Evolutionary conservation across 2,329 filamentous ascomycete genomes (phyloP).

Genomic region (Emmonsiellopsis sp.): DNA sequence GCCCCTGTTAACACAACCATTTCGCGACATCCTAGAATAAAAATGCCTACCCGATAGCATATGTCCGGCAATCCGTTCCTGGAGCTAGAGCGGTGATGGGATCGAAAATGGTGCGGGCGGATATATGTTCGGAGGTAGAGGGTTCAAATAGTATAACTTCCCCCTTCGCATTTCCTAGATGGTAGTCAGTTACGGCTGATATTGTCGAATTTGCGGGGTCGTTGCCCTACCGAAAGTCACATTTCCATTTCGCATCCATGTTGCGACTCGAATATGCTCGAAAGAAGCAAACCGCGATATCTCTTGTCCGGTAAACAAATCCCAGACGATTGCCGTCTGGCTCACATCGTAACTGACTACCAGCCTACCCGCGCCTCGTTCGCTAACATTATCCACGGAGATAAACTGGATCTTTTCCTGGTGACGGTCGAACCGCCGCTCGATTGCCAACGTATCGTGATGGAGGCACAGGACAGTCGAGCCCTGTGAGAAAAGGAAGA

Average conservation of each 20-base stretch:
- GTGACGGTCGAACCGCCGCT: conserved; percentile 76
- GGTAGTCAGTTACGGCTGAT: conserved; percentile 11
- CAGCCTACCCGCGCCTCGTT: conserved; percentile 70
- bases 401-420: conserved; percentile 74
- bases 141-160: conserved; percentile 94
- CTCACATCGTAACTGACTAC: conserved; percentile 89
- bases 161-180: conserved; percentile 76
- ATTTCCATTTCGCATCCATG: conserved; percentile 96
- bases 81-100: conserved; percentile 90
- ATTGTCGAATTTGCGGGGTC: conserved; percentile 1
- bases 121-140: conserved; percentile 83
- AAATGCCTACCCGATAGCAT: conserved; percentile 74
- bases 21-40: neutral
- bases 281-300: conserved; percentile 88
- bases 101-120: conserved; percentile 84
- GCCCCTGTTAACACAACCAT: conserved; percentile 7
- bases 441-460: conserved; percentile 84
- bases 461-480: conserved; percentile 76
- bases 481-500: conserved; percentile 81
- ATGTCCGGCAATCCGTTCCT: conserved; percentile 80
- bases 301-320: conserved; percentile 83
- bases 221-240: conserved; percentile 69
- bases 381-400: conserved; percentile 83
- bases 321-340: conserved; percentile 93
- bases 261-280: conserved; percentile 70